A percentile compares a stretch with the other conserved stretches of the same genome.
Conservation (phyloP, 2,329 filamentous ascomycete species). For the Scytalidium sp. region DNA sequence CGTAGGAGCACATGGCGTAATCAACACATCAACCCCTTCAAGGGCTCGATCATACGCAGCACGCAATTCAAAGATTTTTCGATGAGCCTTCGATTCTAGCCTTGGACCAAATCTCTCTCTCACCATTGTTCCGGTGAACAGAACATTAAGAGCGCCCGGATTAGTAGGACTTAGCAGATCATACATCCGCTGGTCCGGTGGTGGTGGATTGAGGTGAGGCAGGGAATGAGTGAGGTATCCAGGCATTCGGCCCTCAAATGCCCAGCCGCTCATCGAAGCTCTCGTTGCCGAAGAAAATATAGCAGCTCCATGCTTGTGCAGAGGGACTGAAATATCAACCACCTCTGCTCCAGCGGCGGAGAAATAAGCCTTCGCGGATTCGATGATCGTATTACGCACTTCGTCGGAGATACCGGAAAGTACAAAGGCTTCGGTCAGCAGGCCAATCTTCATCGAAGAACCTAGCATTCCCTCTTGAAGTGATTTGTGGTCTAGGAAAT, state of each 20-base stretch:
- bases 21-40: too few relatives aligned
- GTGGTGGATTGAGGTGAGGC: slow-evolving; percentile 36
- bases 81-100: too few relatives aligned
- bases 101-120: too few relatives aligned
- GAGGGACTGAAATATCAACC: slow-evolving; percentile 47
- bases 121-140: too few relatives aligned
- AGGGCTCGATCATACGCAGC: too few relatives aligned
- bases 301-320: slow-evolving; percentile 40
- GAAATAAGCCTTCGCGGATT: slow-evolving; percentile 37
- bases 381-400: slow-evolving; percentile 37
- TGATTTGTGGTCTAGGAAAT: background rate
- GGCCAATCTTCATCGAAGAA: slow-evolving; percentile 32
- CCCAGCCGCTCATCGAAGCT: too few relatives aligned
- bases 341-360: slow-evolving; percentile 42
- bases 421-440: slow-evolving; percentile 40
- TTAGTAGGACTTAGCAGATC: too few relatives aligned
- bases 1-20: too few relatives aligned
- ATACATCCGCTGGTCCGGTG: slow-evolving; percentile 33
- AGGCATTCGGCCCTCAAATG: slow-evolving; percentile 42
- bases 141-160: too few relatives aligned
- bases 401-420: slow-evolving; percentile 33
- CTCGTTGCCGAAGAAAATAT: too few relatives aligned
- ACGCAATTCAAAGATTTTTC: too few relatives aligned
- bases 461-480: slow-evolving; percentile 11
- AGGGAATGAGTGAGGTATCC: slow-evolving; percentile 32